phyloP scores from a whole-genome alignment of 2,329 filamentous ascomycete species.

The Arthrobotrys megalospora region DNA sequence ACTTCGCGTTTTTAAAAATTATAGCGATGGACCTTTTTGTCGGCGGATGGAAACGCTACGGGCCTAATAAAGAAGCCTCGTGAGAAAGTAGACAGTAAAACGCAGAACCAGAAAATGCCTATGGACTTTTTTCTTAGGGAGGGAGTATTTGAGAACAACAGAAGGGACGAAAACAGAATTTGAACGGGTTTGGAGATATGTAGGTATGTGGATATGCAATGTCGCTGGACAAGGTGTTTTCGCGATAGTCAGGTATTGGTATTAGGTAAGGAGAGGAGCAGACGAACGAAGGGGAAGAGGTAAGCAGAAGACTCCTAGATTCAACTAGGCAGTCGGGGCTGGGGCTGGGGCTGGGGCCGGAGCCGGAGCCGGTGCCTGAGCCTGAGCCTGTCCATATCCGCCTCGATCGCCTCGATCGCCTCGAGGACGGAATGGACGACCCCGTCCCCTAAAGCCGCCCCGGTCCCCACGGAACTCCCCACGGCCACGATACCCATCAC shows the following conservation, averaged over 20 bases:
- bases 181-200: not conserved
- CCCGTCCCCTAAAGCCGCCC: slow-evolving; percentile 65
- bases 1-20: slow-evolving; percentile 40
- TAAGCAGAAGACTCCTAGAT: not conserved
- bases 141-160: slow-evolving; percentile 9
- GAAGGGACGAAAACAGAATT: slow-evolving; percentile 10
- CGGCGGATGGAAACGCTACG: slow-evolving; percentile 8
- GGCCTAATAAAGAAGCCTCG: slow-evolving; percentile 13
- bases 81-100: slow-evolving; percentile 6
- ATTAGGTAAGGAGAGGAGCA: not conserved
- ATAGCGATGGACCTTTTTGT: slow-evolving; percentile 17
- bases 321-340: slow-evolving; percentile 42
- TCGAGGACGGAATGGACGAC: slow-evolving; percentile 66
- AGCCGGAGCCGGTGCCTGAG: slow-evolving; percentile 26
- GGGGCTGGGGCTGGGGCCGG: slow-evolving; percentile 44
- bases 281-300: not conserved
- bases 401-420: slow-evolving; percentile 58
- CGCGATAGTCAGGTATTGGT: slow-evolving; percentile 30
- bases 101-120: slow-evolving; percentile 41
- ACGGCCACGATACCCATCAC: slow-evolving; percentile 69
- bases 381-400: slow-evolving; percentile 44
- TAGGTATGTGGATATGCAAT: slow-evolving; percentile 9
- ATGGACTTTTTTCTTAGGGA: slow-evolving; percentile 44
- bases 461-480: slow-evolving; percentile 63
- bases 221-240: slow-evolving; percentile 26